Percentiles rank a stretch among this genome's conserved stretches.
Evolutionary conservation across 495 filamentous ascomycete species (phyloP).

Genomic region (Talaromyces proteolyticus): DNA sequence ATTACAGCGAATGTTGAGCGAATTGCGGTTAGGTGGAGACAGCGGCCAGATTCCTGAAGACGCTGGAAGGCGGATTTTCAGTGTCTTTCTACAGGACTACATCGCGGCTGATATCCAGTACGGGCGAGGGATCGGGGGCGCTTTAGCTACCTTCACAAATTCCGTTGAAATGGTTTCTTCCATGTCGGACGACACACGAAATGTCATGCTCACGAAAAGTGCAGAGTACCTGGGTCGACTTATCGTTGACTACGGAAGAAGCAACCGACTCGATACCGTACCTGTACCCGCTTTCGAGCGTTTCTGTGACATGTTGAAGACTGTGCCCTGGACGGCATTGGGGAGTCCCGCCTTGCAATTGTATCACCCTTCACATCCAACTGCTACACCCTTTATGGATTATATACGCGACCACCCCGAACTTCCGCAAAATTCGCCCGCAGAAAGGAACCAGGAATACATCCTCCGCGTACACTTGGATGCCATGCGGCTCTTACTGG

Average conservation of each 20-base stretch:
- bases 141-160: slow-evolving; percentile 24
- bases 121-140: slow-evolving; percentile 24
- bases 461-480: slow-evolving; percentile 26
- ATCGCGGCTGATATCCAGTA: slow-evolving; percentile 28
- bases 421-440: slow-evolving; percentile 16
- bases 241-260: slow-evolving; percentile 13
- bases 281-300: slow-evolving; percentile 23
- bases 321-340: slow-evolving; percentile 16
- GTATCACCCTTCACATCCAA: slow-evolving; percentile 29
- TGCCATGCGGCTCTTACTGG: slow-evolving; percentile 28
- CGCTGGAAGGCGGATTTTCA: slow-evolving; percentile 15
- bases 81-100: slow-evolving; percentile 21
- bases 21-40: slow-evolving; percentile 19
- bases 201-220: slow-evolving; percentile 17
- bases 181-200: slow-evolving; percentile 4
- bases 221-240: slow-evolving; percentile 19
- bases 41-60: slow-evolving; percentile 18
- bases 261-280: slow-evolving; percentile 10
- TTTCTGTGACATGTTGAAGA: slow-evolving; percentile 18
- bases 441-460: slow-evolving; percentile 14
- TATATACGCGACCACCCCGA: slow-evolving; percentile 14
- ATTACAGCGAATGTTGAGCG: slow-evolving; percentile 29
- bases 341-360: slow-evolving; percentile 18
- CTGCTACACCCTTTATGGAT: slow-evolving; percentile 23
- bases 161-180: slow-evolving; percentile 5